Evolutionary conservation across 108 stramenopile species (phyloP), one percentile per base, ranked within the genome.

Genomic region (Chaetoceros muelleri): DNA sequence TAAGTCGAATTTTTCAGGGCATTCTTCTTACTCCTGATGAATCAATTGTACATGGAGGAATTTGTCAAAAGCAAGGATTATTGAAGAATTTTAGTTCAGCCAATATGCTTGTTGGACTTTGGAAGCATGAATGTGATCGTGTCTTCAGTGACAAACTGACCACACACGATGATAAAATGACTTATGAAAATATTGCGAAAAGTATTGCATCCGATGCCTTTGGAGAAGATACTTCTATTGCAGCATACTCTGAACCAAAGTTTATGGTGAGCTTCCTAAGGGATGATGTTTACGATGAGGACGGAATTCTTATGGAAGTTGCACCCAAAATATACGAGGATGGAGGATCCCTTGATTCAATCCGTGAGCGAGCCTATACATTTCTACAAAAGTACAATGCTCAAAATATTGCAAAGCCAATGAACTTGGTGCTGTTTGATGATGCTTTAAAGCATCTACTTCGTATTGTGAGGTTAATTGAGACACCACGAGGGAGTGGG

Each of bases 371-470:
- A 7, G 86, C 82, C 29, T 48, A 67, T 50, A 57, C 64, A 60
- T 94, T 92, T 69, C 61, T 90, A 52, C 68, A 78, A 24, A 84
- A 79, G 69, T 86, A 80, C 59, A 94, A 94, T 55, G 72, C 74
- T 45, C 84, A 90, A 51, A 72, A 81, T 65, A 90, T 90, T 5
- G 67, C 89, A 2, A 81, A 79, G 64, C 63, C 71, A 59, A 85
- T 94, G 74, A 81, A 94, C 26, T 75, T 94, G n/a, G 93, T 94
- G 7, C 70, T 94, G 17, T 94, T 94, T 72, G 87, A 92, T 52
- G 93, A 94, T 59, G 93, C 93, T 3, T 67, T 94, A 25, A 81
- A 84, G 54, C 88, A 94, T 58, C 61, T 94, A 54, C 76, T 93
- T 24, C 65, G 90, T 46, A 80, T 94, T 31, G 86, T 70, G 50